Conservation (phyloP, 2,329 filamentous ascomycete genomes). For the Aureobasidium sp. region DNA sequence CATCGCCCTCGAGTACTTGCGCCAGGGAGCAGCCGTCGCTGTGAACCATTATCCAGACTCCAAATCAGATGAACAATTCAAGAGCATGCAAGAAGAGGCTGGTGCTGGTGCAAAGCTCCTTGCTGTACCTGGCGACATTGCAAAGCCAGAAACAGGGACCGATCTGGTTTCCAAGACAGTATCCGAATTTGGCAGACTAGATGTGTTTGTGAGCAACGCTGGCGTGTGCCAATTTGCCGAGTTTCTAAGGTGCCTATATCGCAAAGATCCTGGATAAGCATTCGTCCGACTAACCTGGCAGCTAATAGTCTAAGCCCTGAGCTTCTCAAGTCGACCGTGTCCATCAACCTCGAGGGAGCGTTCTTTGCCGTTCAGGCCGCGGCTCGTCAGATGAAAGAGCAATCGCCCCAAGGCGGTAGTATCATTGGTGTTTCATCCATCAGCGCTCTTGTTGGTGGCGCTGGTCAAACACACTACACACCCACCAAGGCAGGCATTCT, state of each 20-base stretch:
- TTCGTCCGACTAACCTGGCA: not conserved
- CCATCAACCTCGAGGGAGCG: conserved; percentile 79
- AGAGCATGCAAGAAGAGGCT: conserved; percentile 41
- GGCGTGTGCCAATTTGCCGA: conserved; percentile 84
- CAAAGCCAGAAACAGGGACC: conserved; percentile 62
- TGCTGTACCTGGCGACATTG: conserved; percentile 69
- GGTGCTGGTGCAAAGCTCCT: conserved; percentile 43
- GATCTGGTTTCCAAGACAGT: conserved; percentile 62
- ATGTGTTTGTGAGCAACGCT: conserved; percentile 80
- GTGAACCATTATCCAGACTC: conserved; percentile 67
- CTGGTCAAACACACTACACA: conserved; percentile 75
- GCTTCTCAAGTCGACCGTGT: conserved; percentile 64
- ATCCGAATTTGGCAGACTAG: conserved; percentile 46
- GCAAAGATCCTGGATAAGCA: not conserved
- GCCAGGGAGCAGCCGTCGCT: conserved; percentile 69
- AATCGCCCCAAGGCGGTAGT: conserved; percentile 56
- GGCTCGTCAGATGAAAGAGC: conserved; percentile 69
- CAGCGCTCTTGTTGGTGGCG: conserved; percentile 69
- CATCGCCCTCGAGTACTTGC: conserved; percentile 71
- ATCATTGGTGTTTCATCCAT: conserved; percentile 74
- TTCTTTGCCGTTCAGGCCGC: conserved; percentile 84
- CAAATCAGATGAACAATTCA: conserved; percentile 42
- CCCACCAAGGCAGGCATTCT: conserved; percentile 80
- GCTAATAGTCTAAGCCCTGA: conserved; percentile 54
- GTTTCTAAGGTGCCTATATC: conserved; percentile 57